Evolutionary conservation across 75 land plant species (phyloP), one percentile per base, ranked within the genome.

Genomic region (Cunninghamia lanceolata): DNA sequence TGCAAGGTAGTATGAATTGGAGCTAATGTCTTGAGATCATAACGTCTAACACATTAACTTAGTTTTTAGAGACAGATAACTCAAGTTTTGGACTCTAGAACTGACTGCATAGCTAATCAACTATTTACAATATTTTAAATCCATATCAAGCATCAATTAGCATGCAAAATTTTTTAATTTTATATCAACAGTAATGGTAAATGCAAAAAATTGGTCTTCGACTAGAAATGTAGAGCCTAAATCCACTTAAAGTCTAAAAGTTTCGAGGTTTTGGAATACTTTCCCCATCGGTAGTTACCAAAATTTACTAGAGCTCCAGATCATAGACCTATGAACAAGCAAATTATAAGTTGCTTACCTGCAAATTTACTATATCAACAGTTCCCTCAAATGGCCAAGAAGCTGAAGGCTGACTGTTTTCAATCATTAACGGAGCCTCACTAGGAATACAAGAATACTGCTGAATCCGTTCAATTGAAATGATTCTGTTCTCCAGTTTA

Each of bases 391-490:
- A 90, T 70, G 99, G 99, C 99, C 97, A 98, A 38, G 89, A 85
- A 43, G 90, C n/a, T 81, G 94, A 87, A 80, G 99, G 99, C n/a
- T 95, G 91, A 85, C 83, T 81, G 36, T 91, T 80, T 82, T 92
- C 93, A 81, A 94, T 89, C n/a, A 91, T 75, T 47, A 91, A 68
- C 36, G 95, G 93, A 81, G 99, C 97, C 88, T 98, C 99, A 52
- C 93, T 88, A 71, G 95, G 93, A 83, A 98, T 90, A 35, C 90
- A 87, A 79, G 97, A 91, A 86, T 96, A 98, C 73, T 98, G 99
- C 88, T 96, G 94, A 82, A 98, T 98, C 39, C 99, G 89, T 79
- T 98, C 99, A 76, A 98, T 98, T 73, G 99, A 95, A 46, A 98
- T 98, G 40, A 98, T 95, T 88, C 91, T 95, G 82, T 95, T 98